Base-by-base conservation (phyloP, 2,329 filamentous ascomycete species). In the Colletotrichum eleusines region DNA sequence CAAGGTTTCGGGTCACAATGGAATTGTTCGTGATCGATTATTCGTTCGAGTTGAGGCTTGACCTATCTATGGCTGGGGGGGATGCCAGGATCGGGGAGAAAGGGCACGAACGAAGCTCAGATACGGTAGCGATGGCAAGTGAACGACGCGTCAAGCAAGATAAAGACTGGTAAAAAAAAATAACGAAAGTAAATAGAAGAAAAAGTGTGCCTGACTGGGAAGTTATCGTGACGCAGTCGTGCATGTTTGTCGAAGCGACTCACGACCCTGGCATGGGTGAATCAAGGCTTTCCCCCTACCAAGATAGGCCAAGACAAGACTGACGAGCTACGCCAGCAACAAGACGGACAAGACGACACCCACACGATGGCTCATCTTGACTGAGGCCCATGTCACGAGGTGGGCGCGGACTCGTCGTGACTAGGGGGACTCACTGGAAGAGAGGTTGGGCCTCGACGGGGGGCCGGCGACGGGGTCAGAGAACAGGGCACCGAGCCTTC, bases 381-480 rank as follows among this genome's bases (percentile, higher is more conserved):
- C 60, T 38, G 46, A 61, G 42, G 5, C 51, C 51, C 51, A 55
- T 55, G 58, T 50, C 58, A 26, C 58, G 58, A 38, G 44, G 58
- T 61, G 60, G 60, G 46, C 60, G 60, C 46, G 16, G 46, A 53
- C 23, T 53, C 11, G 60, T 42, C 23, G 46, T 53, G 60, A 53
- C 60, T 40, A 11, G 46, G 46, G 18, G 18, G 50, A 50, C 23
- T 51, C 46, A 62, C 59, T 62, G 59, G 59, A 51, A 5, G 59
- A 5, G 59, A 62, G 59, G 59, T 51, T 62, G 59, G 59, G 59
- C 23, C 46, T n/a, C 33, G 46, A 62, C 46, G 59, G 59, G 59
- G 59, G 59, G 59, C 46, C 59, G n/a, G 20, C 20, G 33, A 62
- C 46, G n/a, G 42, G 58, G 59, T 51, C 59, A 62, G n/a, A 62